phyloP scores from a whole-genome alignment of 2,329 filamentous ascomycete genomes.

The Aspergillus tanneri region DNA sequence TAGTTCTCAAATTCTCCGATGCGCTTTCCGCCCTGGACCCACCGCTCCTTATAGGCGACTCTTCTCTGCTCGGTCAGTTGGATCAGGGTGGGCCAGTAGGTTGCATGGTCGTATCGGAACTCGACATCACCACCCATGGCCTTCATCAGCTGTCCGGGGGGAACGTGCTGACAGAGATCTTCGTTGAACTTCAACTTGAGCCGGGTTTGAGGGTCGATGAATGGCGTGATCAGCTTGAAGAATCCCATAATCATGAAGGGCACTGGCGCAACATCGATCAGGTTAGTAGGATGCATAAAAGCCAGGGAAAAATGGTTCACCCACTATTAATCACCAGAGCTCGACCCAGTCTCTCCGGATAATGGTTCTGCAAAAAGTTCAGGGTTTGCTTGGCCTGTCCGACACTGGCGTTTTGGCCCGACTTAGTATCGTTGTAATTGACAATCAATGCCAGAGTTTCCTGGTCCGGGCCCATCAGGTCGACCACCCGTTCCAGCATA shows the following conservation, averaged over 20 bases:
- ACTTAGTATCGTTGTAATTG: constrained; percentile 81
- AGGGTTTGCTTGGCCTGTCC: constrained; percentile 79
- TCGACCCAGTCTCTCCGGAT: constrained; percentile 85
- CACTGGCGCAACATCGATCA: constrained; percentile 58
- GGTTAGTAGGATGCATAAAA: constrained; percentile 7
- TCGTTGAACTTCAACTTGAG: constrained; percentile 98
- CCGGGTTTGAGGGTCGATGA: constrained; percentile 91
- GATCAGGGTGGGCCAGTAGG: constrained; percentile 86
- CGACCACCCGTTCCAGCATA: constrained; percentile 88
- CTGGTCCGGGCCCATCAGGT: constrained; percentile 81
- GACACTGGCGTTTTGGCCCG: constrained; percentile 72
- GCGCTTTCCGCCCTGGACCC: constrained; percentile 74
- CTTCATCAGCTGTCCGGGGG: constrained; percentile 76
- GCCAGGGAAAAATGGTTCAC: constrained; percentile 29
- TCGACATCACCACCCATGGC: constrained; percentile 74
- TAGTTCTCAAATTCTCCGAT: constrained; percentile 87
- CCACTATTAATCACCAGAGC: constrained; percentile 85
- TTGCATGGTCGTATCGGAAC: constrained; percentile 85
- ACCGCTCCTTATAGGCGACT: constrained; percentile 64
- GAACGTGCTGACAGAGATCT: constrained; percentile 78
- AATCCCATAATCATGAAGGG: constrained; percentile 91
- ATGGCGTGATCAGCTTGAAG: constrained; percentile 93
- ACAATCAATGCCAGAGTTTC: constrained; percentile 85
- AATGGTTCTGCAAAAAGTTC: constrained; percentile 89
- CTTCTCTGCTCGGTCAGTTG: constrained; percentile 67